Percentiles rank a stretch among this genome's conserved stretches.
Evolutionary conservation across 163 green algal genomes (phyloP).

Genomic region (Scenedesmus sp.): DNA sequence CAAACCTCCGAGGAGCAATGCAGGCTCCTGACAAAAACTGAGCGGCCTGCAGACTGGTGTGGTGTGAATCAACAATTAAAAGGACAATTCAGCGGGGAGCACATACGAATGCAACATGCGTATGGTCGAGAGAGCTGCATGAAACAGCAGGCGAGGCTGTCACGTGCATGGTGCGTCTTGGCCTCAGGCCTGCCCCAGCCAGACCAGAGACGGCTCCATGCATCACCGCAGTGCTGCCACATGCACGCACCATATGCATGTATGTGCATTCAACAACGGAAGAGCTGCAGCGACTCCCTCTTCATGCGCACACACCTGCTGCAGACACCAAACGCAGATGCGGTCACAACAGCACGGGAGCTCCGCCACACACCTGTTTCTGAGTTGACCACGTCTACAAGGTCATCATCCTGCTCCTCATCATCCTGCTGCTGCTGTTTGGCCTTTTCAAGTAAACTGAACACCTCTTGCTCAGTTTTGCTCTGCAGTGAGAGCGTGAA

Average conservation of each 20-base stretch:
- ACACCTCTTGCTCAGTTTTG: constrained; percentile 47
- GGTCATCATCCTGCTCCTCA: constrained; percentile 40
- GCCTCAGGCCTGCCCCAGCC: neutral
- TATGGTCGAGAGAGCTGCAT: no score
- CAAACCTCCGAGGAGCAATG: neutral
- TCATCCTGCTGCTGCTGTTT: neutral
- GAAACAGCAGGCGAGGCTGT: no score
- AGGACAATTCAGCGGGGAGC: neutral
- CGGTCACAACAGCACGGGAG: neutral
- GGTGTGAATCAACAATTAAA: neutral
- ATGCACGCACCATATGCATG: neutral
- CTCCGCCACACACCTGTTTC: constrained; percentile 37
- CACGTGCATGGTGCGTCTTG: no score
- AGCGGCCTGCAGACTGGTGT: no score
- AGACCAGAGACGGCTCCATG: neutral
- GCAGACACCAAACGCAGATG: neutral
- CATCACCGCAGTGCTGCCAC: neutral
- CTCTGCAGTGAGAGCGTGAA: constrained; percentile 51
- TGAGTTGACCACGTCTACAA: constrained; percentile 42
- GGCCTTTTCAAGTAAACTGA: constrained; percentile 32
- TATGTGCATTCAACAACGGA: no score
- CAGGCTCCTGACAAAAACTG: neutral
- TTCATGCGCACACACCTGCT: neutral
- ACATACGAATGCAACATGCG: neutral
- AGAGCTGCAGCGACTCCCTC: no score